Conservation (phyloP, 192 early-diverging fungal species). For the Umbelopsis sp. region DNA sequence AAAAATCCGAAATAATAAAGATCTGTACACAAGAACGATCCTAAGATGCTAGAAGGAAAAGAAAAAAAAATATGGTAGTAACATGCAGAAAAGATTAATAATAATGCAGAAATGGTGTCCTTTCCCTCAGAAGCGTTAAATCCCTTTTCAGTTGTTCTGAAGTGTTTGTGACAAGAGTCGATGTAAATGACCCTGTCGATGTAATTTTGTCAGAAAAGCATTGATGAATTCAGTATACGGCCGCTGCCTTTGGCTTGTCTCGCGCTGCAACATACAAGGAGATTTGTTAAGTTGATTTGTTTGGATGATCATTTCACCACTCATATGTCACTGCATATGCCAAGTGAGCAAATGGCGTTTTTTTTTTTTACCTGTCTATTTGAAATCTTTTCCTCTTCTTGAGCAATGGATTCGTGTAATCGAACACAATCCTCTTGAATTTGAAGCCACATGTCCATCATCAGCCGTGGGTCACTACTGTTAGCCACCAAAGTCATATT, state of each 20-base stretch:
- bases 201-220: constrained; percentile 17
- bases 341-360: too few species aligned
- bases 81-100: too few species aligned
- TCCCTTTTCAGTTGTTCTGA: background rate
- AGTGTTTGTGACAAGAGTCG: constrained; percentile 2
- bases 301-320: background rate
- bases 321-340: too few species aligned
- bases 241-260: background rate
- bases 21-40: too few species aligned
- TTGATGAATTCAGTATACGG: constrained; percentile 18
- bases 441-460: constrained; percentile 36
- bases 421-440: constrained; percentile 35
- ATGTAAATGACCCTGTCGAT: constrained; percentile 13
- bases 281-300: too few species aligned
- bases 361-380: constrained; percentile 11
- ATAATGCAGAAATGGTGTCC: background rate
- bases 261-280: background rate
- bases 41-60: too few species aligned
- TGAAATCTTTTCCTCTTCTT: constrained; percentile 31
- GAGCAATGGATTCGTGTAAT: constrained; percentile 31
- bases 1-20: too few species aligned
- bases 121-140: background rate
- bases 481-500: background rate
- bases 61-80: too few species aligned
- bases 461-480: constrained; percentile 5